A percentile compares a stretch with the other conserved stretches of the same genome.
These are phyloP conservation scores for Scheffersomyces stipitis DNA, from an alignment of 805 yeast genomes.

Conservation along the genomic window DNA sequence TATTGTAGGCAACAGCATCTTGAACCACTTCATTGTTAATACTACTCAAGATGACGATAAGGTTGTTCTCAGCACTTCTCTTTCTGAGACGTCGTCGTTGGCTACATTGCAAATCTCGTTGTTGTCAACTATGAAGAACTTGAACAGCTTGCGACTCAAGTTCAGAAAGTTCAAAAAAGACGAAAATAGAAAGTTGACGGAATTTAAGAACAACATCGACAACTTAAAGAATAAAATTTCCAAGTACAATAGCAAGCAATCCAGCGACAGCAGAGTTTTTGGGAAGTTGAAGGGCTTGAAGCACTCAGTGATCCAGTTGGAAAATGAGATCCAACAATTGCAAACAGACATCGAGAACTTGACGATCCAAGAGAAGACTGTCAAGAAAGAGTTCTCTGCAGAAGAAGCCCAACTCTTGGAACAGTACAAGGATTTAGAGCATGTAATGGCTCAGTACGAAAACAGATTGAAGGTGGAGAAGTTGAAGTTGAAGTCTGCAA, in stretches of 20 bases:
- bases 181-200: constrained; percentile 34
- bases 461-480: constrained; percentile 19
- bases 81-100: constrained; percentile 25
- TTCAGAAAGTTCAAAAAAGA: constrained; percentile 37
- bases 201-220: constrained; percentile 33
- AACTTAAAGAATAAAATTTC: constrained; percentile 28
- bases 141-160: constrained; percentile 20
- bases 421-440: constrained; percentile 23
- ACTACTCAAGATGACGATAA: constrained; percentile 24
- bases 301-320: constrained; percentile 39
- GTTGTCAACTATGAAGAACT: constrained; percentile 26
- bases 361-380: constrained; percentile 10
- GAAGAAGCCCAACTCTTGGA: constrained; percentile 17
- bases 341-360: constrained; percentile 15
- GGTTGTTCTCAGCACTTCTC: constrained; percentile 23
- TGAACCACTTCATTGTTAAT: constrained; percentile 27
- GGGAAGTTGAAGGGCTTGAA: constrained; percentile 42
- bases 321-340: constrained; percentile 30
- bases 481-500: constrained; percentile 18
- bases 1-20: constrained; percentile 10
- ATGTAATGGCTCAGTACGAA: constrained; percentile 23
- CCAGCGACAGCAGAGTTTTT: constrained; percentile 29
- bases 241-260: constrained; percentile 23
- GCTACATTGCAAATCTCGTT: constrained; percentile 34
- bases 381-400: constrained; percentile 12